These are phyloP conservation scores for Aspergillaceae sp. DNA, from an alignment of 2,329 filamentous ascomycete species.

Conservation along the genomic window DNA sequence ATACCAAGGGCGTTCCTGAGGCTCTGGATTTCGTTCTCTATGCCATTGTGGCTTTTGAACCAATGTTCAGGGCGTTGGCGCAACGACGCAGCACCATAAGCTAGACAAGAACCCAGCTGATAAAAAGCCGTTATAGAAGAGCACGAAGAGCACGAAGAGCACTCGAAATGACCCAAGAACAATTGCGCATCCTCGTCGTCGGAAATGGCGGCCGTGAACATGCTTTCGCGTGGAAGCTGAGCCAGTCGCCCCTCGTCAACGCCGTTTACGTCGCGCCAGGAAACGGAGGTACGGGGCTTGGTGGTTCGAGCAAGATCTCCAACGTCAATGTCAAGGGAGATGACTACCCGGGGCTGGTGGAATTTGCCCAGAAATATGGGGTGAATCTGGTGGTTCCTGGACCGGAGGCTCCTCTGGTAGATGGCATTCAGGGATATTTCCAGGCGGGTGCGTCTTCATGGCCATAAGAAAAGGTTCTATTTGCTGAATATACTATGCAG, in stretches of 20 bases:
- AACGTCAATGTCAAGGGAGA: conserved; percentile 67
- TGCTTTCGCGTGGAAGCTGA: conserved; percentile 87
- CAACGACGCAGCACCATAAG: too few species aligned
- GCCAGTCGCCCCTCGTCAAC: conserved; percentile 69
- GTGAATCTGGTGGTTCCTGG: conserved; percentile 83
- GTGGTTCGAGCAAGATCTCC: conserved; percentile 51
- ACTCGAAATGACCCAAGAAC: conserved; percentile 28
- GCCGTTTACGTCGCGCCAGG: conserved; percentile 63
- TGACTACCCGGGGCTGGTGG: conserved; percentile 69
- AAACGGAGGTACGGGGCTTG: conserved; percentile 72
- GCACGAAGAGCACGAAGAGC: background rate
- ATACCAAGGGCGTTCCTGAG: too few species aligned
- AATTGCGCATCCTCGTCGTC: conserved; percentile 69
- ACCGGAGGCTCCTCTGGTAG: conserved; percentile 87
- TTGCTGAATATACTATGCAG: conserved; percentile 25
- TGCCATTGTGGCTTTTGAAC: too few species aligned
- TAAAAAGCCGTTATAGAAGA: too few species aligned
- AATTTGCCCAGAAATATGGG: conserved; percentile 61
- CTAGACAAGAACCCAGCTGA: conserved; percentile 12
- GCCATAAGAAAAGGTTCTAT: background rate
- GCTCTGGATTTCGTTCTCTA: too few species aligned
- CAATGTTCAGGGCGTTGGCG: too few species aligned
- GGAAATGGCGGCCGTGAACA: conserved; percentile 94
- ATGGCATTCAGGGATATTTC: conserved; percentile 81
- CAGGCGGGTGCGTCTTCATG: conserved; percentile 38